phyloP scores from a whole-genome alignment of 2,329 filamentous ascomycete species.

The Colletotrichum salicis region DNA sequence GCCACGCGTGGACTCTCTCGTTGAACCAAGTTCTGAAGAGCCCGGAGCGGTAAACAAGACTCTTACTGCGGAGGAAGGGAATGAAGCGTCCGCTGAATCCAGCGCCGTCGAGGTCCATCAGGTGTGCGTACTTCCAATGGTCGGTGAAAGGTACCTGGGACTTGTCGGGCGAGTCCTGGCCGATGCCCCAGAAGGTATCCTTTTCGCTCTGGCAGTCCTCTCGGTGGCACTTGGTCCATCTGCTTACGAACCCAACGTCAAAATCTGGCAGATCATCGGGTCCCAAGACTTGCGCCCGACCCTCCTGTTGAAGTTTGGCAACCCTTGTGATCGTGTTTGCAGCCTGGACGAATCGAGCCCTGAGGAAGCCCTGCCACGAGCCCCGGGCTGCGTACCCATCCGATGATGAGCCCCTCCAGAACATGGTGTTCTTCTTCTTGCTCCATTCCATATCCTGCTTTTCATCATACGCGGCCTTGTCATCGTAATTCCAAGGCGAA shows the following conservation, averaged over 20 bases:
- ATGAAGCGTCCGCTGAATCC: constrained; percentile 61
- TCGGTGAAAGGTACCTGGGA: constrained; percentile 45
- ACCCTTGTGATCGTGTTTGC: constrained; percentile 48
- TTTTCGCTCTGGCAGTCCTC: constrained; percentile 46
- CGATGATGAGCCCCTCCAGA: constrained; percentile 66
- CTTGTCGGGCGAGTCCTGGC: constrained; percentile 37
- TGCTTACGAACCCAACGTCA: constrained; percentile 53
- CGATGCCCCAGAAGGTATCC: constrained; percentile 45
- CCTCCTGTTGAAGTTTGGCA: constrained; percentile 27
- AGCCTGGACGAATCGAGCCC: constrained; percentile 68
- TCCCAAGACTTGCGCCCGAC: neutral
- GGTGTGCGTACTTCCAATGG: constrained; percentile 60
- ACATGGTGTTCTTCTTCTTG: constrained; percentile 58
- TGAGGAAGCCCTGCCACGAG: constrained; percentile 68
- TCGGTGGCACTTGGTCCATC: constrained; percentile 46
- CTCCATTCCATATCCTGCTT: constrained; percentile 56
- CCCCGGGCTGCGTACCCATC: constrained; percentile 60
- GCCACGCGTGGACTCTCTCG: constrained; percentile 68
- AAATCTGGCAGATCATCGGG: constrained; percentile 26
- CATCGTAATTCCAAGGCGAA: constrained; percentile 46
- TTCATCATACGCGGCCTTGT: constrained; percentile 51
- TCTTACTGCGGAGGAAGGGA: constrained; percentile 61
- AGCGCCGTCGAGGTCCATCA: constrained; percentile 69
- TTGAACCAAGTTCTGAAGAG: constrained; percentile 75
- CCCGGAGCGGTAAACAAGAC: constrained; percentile 67